Conservation (phyloP, 163 green algal genomes). For the Volvox carteri region DNA sequence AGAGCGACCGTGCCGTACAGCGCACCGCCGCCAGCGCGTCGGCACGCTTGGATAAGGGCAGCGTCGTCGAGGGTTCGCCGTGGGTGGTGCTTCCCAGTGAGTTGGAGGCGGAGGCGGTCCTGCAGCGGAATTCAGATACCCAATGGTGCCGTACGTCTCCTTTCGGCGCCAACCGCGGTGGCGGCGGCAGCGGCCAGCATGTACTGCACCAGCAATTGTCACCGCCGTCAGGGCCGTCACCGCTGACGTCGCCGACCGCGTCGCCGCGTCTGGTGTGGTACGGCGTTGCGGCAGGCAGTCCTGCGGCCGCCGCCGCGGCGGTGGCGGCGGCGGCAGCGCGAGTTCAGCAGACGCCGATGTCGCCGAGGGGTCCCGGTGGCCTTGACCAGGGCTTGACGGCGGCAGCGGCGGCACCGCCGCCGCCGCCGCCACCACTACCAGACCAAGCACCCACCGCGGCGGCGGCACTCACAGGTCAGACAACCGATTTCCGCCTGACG, state of each 20-base stretch:
- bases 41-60: no score
- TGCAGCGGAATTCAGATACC: no score
- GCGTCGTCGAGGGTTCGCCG: no score
- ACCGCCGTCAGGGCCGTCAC: background rate
- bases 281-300: background rate
- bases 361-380: background rate
- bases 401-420: background rate
- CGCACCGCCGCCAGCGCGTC: no score
- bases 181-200: slow-evolving; percentile 1
- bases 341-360: background rate
- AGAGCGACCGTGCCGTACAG: no score
- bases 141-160: background rate
- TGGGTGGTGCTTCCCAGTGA: no score
- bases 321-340: background rate
- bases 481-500: background rate
- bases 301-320: background rate
- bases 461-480: background rate
- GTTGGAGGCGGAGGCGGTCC: no score
- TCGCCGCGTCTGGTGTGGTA: background rate
- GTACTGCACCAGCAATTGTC: background rate
- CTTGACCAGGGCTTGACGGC: background rate
- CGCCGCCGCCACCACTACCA: background rate
- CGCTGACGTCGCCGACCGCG: background rate
- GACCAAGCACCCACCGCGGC: no score
- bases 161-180: background rate